Evolutionary conservation across 108 stramenopile genomes (phyloP).

Genomic region (Skeletonema grethae): DNA sequence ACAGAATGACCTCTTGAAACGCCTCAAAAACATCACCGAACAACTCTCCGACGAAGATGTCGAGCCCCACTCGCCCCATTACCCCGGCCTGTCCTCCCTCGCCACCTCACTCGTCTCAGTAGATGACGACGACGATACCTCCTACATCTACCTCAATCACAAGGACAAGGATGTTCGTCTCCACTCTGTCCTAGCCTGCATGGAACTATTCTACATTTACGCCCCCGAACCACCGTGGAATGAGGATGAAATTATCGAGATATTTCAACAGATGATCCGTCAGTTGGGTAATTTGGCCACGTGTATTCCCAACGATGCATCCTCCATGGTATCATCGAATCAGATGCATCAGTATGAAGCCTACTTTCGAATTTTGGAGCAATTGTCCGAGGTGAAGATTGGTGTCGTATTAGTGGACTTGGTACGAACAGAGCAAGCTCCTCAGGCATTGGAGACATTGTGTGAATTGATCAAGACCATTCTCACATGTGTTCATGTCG

Average conservation of each 20-base stretch:
- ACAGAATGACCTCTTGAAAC: constrained; percentile 27
- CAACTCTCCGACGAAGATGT: constrained; percentile 17
- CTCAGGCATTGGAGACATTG: constrained; percentile 59
- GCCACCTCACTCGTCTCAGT: constrained; percentile 43
- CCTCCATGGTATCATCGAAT: not conserved
- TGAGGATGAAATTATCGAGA: constrained; percentile 57
- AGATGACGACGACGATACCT: constrained; percentile 1
- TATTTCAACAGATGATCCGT: constrained; percentile 74
- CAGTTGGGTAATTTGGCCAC: constrained; percentile 77
- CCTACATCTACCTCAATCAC: constrained; percentile 48
- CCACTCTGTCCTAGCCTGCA: constrained; percentile 60
- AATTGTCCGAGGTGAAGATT: constrained; percentile 78
- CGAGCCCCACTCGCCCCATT: constrained; percentile 13
- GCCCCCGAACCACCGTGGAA: constrained; percentile 85
- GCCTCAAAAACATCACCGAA: constrained; percentile 16
- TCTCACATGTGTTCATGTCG: constrained; percentile 56
- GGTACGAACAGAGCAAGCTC: constrained; percentile 29
- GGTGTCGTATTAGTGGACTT: constrained; percentile 82
- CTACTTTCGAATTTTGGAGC: constrained; percentile 70
- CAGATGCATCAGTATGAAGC: constrained; percentile 48
- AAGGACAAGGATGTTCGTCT: constrained; percentile 77
- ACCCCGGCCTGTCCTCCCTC: constrained; percentile 65
- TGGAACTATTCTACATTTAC: constrained; percentile 82
- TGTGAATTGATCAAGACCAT: constrained; percentile 66
- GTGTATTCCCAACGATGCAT: constrained; percentile 25